Base-by-base conservation (phyloP, 2,329 filamentous ascomycete genomes). In the Fusarium duplospermum region DNA sequence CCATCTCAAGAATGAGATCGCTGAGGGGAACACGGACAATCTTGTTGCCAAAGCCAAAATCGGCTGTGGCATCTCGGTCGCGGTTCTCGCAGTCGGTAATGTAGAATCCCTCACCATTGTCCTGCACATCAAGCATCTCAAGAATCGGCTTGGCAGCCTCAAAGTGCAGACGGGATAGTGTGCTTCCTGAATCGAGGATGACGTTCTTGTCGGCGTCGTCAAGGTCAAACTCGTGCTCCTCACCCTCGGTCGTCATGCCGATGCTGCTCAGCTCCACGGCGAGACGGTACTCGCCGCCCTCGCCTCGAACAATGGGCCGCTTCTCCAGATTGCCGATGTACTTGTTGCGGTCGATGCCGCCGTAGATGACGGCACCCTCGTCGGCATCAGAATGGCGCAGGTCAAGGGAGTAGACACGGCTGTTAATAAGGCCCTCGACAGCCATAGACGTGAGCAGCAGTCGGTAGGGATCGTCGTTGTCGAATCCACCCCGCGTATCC, bases 141-240 rank as follows among this genome's bases (percentile, higher is more conserved):
- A 86, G 83, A 4, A 90, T 82, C 3, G 83, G 82, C 6, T 74
- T 67, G n/a, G 86, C 86, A 9, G 87, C 78, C 2, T 78, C 47
- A 11, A 81, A 72, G 20, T 87, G 87, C 40, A 90, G 83, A 22
- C 85, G 82, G 4, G 81, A 84, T 14, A 89, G 78, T 1, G 88
- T 89, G 2, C 87, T 86, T 61, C 88, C 88, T 3, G 86, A 87
- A 80, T 90, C 88, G 61, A 90, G 82, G 77, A 88, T 83, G 24
- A 87, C 84, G 57, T 82, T 83, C 11, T 82, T 75, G 27, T 86
- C 84, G 8, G 78, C 67, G 2, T 65, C 70, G 2, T 64, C 47
- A 1, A 84, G 74, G 18, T 69, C 60, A 71, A 80, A 81, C 57
- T 67, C 77, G 40, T 76, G 27, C 1, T 76, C 67, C 8, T 68